Evolutionary conservation across 2,329 filamentous ascomycete genomes (phyloP).

Genomic region (Exophiala phaeomuriformis): DNA sequence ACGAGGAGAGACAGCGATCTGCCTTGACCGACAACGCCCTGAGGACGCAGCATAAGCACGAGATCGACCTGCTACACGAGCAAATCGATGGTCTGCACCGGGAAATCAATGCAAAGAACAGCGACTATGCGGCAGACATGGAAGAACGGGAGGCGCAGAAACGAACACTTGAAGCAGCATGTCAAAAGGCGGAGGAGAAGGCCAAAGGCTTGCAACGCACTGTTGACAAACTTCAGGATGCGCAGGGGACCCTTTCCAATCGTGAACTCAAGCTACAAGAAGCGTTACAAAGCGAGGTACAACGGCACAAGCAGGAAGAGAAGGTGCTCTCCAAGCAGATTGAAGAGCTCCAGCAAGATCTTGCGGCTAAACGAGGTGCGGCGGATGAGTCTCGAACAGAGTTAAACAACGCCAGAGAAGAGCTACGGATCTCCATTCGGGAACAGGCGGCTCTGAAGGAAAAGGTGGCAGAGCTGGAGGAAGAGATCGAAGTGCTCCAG

Average conservation of each 20-base stretch:
- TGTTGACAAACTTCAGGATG: conserved; percentile 61
- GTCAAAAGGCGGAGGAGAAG: conserved; percentile 60
- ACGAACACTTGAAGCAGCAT: conserved; percentile 58
- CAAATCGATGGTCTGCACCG: conserved; percentile 57
- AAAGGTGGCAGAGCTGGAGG: conserved; percentile 61
- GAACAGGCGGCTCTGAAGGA: conserved; percentile 57
- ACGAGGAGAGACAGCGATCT: conserved; percentile 51
- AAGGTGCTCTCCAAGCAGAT: conserved; percentile 64
- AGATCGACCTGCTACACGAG: conserved; percentile 48
- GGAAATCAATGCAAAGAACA: conserved; percentile 62
- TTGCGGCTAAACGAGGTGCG: conserved; percentile 59
- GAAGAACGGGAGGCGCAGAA: conserved; percentile 66
- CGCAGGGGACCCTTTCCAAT: conserved; percentile 59
- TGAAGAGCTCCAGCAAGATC: conserved; percentile 63
- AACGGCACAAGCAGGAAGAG: conserved; percentile 66
- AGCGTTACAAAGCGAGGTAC: conserved; percentile 61
- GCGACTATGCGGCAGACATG: conserved; percentile 61
- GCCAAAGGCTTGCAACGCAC: conserved; percentile 61
- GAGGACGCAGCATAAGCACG: conserved; percentile 47
- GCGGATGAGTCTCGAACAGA: conserved; percentile 61
- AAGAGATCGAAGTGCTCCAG: conserved; percentile 69
- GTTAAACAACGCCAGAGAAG: conserved; percentile 58
- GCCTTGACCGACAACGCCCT: conserved; percentile 56
- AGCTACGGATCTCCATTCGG: conserved; percentile 60
- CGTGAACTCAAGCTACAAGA: conserved; percentile 62